Evolutionary conservation across 163 green algal genomes (phyloP).

Genomic region (Prototheca wickerhamii): DNA sequence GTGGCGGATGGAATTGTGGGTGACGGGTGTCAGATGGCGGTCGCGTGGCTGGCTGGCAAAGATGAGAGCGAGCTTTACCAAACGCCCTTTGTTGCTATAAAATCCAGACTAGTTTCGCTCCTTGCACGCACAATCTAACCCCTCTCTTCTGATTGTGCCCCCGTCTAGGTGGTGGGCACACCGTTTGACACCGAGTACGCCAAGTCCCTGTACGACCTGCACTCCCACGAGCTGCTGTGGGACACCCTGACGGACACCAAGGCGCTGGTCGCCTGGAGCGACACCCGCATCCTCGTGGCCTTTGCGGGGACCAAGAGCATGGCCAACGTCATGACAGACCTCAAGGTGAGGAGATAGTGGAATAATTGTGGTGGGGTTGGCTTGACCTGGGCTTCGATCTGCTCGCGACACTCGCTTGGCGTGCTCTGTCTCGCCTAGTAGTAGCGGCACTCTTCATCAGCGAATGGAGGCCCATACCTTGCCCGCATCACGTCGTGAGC

Average conservation of each 20-base stretch:
- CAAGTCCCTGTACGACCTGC: slow-evolving; percentile 17
- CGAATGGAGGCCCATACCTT: no score
- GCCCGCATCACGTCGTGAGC: no score
- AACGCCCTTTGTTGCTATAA: background rate
- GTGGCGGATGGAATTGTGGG: background rate
- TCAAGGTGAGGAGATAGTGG: slow-evolving; percentile 10
- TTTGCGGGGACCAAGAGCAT: slow-evolving; percentile 41
- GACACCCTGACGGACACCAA: slow-evolving; percentile 39
- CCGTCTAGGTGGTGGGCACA: background rate
- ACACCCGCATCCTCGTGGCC: slow-evolving; percentile 21
- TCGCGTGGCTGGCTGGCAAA: no score
- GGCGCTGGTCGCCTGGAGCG: slow-evolving; percentile 14
- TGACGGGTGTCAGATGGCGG: background rate
- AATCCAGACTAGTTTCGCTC: background rate
- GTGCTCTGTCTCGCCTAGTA: no score
- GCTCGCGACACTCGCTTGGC: no score
- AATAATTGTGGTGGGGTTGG: background rate
- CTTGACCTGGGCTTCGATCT: background rate
- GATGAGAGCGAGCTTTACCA: no score
- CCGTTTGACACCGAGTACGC: slow-evolving; percentile 10
- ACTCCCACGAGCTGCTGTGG: slow-evolving; percentile 28
- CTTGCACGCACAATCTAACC: background rate
- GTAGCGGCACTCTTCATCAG: no score
- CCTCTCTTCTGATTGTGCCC: background rate
- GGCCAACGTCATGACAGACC: slow-evolving; percentile 42